These are phyloP conservation scores for Chondrus crispus DNA, from an alignment of 23 red algal genomes.

Conservation along the genomic window DNA sequence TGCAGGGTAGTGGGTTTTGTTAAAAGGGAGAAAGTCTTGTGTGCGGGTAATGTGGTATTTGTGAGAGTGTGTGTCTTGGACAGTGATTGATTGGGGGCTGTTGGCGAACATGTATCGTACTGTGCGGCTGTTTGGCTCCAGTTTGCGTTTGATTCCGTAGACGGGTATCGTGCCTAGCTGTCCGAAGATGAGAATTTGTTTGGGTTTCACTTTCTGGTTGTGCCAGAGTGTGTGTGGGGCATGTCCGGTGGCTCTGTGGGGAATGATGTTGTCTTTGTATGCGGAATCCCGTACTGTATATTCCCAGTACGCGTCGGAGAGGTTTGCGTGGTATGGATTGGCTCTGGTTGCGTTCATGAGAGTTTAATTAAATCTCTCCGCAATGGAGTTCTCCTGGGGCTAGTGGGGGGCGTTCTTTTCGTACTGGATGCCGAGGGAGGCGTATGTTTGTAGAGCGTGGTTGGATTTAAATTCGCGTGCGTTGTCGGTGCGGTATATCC, in stretches of 20 bases:
- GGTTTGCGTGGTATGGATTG: background rate
- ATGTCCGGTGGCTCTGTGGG: background rate
- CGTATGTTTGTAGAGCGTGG: background rate
- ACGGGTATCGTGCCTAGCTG: background rate
- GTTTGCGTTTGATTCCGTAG: background rate
- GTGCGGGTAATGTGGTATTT: too few species aligned
- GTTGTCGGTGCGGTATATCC: background rate
- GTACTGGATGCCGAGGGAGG: background rate
- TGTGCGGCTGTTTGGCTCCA: background rate
- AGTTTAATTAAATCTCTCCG: background rate
- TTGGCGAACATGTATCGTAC: background rate
- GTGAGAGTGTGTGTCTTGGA: too few species aligned
- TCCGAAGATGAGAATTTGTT: background rate
- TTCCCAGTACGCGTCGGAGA: background rate
- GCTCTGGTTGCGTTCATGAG: background rate
- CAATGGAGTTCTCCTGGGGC: conserved; percentile 8
- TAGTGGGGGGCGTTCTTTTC: background rate
- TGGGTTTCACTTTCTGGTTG: too few species aligned
- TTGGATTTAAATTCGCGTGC: background rate
- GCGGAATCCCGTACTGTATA: background rate
- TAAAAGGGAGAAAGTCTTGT: too few species aligned
- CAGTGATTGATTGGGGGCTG: too few species aligned
- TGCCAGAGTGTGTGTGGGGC: background rate
- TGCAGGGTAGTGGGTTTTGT: too few species aligned
- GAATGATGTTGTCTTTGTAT: conserved; percentile 16